Percentiles rank a stretch among this genome's conserved stretches.
Conservation (phyloP, 768 basidiomycete genomes). For the Cantharellus cinnabarinus region DNA sequence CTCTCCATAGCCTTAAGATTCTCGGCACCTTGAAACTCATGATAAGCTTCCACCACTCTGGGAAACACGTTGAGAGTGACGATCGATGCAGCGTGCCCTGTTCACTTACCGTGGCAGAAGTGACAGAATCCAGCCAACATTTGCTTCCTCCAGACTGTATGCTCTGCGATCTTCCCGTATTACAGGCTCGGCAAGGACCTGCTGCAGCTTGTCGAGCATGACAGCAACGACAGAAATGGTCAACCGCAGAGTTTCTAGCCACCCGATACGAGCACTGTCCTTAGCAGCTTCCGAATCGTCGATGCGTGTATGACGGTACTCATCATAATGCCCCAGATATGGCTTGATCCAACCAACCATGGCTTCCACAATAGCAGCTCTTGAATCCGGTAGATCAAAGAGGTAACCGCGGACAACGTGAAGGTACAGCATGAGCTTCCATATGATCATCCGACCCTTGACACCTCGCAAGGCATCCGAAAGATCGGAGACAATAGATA, state of each 20-base stretch:
- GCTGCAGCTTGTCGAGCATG: slow-evolving; percentile 78
- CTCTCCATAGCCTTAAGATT: slow-evolving; percentile 53
- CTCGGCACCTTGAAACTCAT: slow-evolving; percentile 51
- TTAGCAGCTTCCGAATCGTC: slow-evolving; percentile 45
- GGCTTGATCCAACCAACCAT: slow-evolving; percentile 90
- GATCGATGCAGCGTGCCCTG: no score
- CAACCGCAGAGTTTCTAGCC: slow-evolving; percentile 81
- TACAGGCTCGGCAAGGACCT: slow-evolving; percentile 47
- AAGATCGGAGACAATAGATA: slow-evolving; percentile 70
- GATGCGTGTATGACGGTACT: slow-evolving; percentile 39
- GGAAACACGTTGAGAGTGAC: slow-evolving; percentile 3
- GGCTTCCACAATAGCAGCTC: slow-evolving; percentile 63
- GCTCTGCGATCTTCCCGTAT: slow-evolving; percentile 39
- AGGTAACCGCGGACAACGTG: slow-evolving; percentile 78
- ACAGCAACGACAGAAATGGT: slow-evolving; percentile 75
- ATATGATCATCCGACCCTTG: slow-evolving; percentile 76
- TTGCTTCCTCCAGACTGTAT: slow-evolving; percentile 70
- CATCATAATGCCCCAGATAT: slow-evolving; percentile 81
- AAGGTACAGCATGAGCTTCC: slow-evolving; percentile 86
- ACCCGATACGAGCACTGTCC: slow-evolving; percentile 60
- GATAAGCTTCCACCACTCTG: slow-evolving; percentile 74
- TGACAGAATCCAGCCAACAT: slow-evolving; percentile 66
- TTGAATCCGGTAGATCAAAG: slow-evolving; percentile 64
- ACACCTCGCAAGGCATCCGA: slow-evolving; percentile 57
- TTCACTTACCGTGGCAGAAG: slow-evolving; percentile 58